Evolutionary conservation across 495 filamentous ascomycete genomes (phyloP).

Genomic region (Pseudevernia furfuracea): DNA sequence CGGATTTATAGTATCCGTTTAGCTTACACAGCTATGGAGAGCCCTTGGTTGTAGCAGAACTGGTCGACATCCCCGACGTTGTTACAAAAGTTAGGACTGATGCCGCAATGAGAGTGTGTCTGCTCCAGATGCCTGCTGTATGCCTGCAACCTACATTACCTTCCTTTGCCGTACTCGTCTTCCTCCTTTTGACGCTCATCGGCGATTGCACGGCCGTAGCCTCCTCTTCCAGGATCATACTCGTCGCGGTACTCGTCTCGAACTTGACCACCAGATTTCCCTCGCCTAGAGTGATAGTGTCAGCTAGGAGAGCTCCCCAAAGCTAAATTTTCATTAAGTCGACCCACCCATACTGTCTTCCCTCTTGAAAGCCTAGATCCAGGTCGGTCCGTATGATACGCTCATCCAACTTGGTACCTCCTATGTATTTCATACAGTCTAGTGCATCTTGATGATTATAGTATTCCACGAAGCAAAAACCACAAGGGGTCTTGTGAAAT

Average conservation of each 20-base stretch:
- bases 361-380: constrained; percentile 92
- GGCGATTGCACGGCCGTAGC: constrained; percentile 64
- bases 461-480: constrained; percentile 99
- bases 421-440: constrained; percentile 97
- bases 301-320: not conserved
- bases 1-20: not conserved
- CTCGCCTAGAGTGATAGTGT: constrained; percentile 40
- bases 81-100: not conserved
- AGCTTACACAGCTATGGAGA: not conserved
- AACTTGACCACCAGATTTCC: constrained; percentile 94
- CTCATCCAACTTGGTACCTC: constrained; percentile 97
- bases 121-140: not conserved
- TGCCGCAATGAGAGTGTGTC: not conserved
- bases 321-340: too few species aligned
- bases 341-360: constrained; percentile 80
- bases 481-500: constrained; percentile 94
- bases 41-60: constrained; percentile 10
- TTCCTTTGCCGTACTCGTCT: constrained; percentile 47
- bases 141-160: constrained; percentile 28
- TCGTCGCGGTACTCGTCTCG: constrained; percentile 96
- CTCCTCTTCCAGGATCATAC: constrained; percentile 89
- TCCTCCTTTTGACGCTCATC: constrained; percentile 53
- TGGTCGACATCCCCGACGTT: not conserved
- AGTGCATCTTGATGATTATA: constrained; percentile 94
- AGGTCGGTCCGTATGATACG: constrained; percentile 94